Evolutionary conservation across 106 monocot genomes (phyloP), one percentile per base, ranked within the genome.

Genomic region (Cymbidium sinense): DNA sequence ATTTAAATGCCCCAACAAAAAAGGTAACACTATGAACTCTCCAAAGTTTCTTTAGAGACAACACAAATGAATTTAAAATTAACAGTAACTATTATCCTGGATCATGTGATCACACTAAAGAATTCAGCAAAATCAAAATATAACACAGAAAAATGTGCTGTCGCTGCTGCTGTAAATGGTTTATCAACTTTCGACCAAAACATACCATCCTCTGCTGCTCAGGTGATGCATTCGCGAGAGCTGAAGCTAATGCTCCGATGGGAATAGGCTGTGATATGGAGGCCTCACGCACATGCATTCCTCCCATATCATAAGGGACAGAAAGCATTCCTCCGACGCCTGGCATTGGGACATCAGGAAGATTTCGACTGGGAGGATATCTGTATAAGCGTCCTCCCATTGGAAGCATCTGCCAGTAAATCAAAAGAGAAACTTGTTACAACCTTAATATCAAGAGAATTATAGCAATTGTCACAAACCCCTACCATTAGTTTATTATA

Each of bases 121-220:
- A 18, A 34, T 52, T 25, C 34, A 70, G 19, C 9, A 5, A 34
- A 19, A 34, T 0, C 1, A 71, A 71, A 71, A 36, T 37, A 21
- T 37, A 0, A 8, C 34, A 29, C 18, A 21, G 11, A 5, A 37
- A 8, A 21, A 37, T 3, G 13, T 11, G 71, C 37, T 4, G 21
- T 4, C 1, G 1, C 23, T 11, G 71, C 37, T 4, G 21, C 9
- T 8, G 1, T 58, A 58, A 58, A 71, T 71, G 35, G 29, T 4
- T 37, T 39, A 71, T 37, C 12, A 39, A 29, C 37, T 30, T 75
- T 27, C 17, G 30, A 50, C 36, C 6, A 36, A 70, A 65, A 34
- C 73, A 27, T 86, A 95, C 95, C 79, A 80, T 83, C 64, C 89
- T 89, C 58, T 95, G 95, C 81, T 89, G 91, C 21, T 91, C 95